Conservation (phyloP, 164 flowering plant species). For the Vitis labrusca region DNA sequence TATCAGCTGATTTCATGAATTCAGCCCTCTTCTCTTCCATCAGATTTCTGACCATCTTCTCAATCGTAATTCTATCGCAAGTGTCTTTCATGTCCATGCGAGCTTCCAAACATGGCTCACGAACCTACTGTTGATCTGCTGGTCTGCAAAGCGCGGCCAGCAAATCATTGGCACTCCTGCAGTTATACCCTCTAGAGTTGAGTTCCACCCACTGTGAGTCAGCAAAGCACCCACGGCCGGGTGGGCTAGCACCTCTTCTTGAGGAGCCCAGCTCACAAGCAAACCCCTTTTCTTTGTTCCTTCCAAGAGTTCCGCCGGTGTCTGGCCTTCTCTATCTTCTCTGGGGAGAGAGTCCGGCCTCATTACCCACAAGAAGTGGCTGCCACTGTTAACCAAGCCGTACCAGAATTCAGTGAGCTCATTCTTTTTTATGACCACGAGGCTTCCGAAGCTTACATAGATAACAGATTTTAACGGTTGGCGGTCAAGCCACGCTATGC, state of each 20-base stretch:
- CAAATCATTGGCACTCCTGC: constrained; percentile 48
- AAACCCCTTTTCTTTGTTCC: constrained; percentile 28
- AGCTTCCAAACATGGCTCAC: constrained; percentile 36
- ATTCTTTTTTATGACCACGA: constrained; percentile 10
- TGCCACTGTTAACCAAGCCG: constrained; percentile 43
- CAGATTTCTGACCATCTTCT: constrained; percentile 29
- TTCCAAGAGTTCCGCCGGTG: constrained; percentile 26
- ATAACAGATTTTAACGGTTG: constrained; percentile 45
- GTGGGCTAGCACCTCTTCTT: constrained; percentile 43
- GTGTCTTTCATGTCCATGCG: constrained; percentile 41
- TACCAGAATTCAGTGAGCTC: constrained; percentile 49
- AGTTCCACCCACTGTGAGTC: constrained; percentile 56
- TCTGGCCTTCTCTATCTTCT: background rate
- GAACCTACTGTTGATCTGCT: constrained; percentile 36
- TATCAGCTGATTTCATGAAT: constrained; percentile 11
- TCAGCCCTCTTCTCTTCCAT: constrained; percentile 28
- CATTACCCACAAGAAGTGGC: constrained; percentile 50
- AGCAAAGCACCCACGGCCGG: constrained; percentile 37
- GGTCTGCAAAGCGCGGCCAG: constrained; percentile 43
- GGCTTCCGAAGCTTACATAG: constrained; percentile 63
- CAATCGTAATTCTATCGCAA: constrained; percentile 24
- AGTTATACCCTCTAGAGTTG: constrained; percentile 36
- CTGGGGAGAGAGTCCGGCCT: constrained; percentile 26
- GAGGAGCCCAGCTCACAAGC: constrained; percentile 45
- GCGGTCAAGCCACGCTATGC: constrained; percentile 53